Conservation (phyloP, 176 grass and related monocot genomes). For the Alopecurus myosuroides region DNA sequence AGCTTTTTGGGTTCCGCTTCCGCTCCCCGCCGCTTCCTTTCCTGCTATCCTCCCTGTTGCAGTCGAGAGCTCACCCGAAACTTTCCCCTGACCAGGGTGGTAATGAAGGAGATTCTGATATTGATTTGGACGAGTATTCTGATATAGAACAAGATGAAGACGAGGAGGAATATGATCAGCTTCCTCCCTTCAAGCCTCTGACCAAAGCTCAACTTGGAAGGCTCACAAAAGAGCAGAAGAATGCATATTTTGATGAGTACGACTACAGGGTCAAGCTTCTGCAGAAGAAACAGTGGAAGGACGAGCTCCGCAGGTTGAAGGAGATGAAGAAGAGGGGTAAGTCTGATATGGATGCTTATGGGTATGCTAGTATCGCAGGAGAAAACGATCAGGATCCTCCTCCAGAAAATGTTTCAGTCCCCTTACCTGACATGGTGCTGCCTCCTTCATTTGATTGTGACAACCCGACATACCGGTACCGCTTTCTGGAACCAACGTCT, state of each 20-base stretch:
- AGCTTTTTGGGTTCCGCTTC: constrained; percentile 63
- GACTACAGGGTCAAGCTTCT: constrained; percentile 97
- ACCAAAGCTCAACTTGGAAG: constrained; percentile 79
- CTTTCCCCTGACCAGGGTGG: constrained; percentile 60
- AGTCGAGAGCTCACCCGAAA: constrained; percentile 75
- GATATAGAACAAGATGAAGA: constrained; percentile 87
- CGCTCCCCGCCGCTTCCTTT: constrained; percentile 70
- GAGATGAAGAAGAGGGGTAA: constrained; percentile 89
- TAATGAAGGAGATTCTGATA: constrained; percentile 63
- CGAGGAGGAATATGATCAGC: constrained; percentile 92
- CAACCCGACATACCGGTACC: constrained; percentile 76
- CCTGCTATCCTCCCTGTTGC: constrained; percentile 74
- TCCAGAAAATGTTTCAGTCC: constrained; percentile 71
- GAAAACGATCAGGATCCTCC: constrained; percentile 74
- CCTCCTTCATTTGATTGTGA: constrained; percentile 91
- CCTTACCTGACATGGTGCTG: constrained; percentile 86
- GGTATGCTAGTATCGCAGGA: constrained; percentile 40
- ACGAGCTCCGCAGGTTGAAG: constrained; percentile 82
- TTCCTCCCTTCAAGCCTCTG: constrained; percentile 92
- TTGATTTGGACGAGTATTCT: constrained; percentile 69
- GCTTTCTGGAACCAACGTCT: constrained; percentile 76
- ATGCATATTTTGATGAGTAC: constrained; percentile 95
- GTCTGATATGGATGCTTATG: constrained; percentile 50
- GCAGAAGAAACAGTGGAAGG: constrained; percentile 98
- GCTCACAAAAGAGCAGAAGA: constrained; percentile 82